Evolutionary conservation across 257 asterid genomes (phyloP), one percentile per base, ranked within the genome.

Genomic region (Nyctanthes arbortristis): DNA sequence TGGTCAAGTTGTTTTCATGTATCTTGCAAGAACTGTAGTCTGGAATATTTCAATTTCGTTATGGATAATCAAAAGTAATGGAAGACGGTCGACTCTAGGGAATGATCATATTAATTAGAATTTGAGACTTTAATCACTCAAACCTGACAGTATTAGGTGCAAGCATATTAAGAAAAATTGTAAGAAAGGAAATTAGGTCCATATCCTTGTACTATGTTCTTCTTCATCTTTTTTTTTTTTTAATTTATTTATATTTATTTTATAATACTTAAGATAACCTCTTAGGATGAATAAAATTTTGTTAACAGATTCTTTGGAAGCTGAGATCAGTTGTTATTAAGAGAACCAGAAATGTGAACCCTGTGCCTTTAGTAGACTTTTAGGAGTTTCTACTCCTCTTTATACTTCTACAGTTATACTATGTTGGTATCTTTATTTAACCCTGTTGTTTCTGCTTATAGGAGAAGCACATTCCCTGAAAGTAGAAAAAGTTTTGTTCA

Each of bases 401-500:
- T 13, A 20, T 52, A 24, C 27, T 13, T 57, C 8, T 57, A n/a
- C n/a, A n/a, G n/a, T n/a, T n/a, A n/a, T 24, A 58, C 56, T 32
- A 27, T 37, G 7, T 24, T 7, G 22, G 36, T 54, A 11, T 52
- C 33, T 49, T n/a, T 57, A 56, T 18, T 52, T 16, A 57, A 20
- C 24, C 16, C 40, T 55, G 55, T 30, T 61, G n/a, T 30, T 1
- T 59, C 8, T 69, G 37, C 61, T 52, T 75, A 68, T 75, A 94
- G 98, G 99, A 67, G 99, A 94, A 89, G 95, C 92, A 27, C 99
- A 94, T 81, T 94, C 95, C 55, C 68, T 94, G 73, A 82, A 84
- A 80, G 97, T 89, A 66, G 97, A 94, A 61, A 80, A 83, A 18
- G 73, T 92, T 49, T 81, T 94, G 73, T 94, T 91, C 82, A 70